Conservation (phyloP, 108 stramenopile genomes). For the Nitzschia putrida region DNA sequence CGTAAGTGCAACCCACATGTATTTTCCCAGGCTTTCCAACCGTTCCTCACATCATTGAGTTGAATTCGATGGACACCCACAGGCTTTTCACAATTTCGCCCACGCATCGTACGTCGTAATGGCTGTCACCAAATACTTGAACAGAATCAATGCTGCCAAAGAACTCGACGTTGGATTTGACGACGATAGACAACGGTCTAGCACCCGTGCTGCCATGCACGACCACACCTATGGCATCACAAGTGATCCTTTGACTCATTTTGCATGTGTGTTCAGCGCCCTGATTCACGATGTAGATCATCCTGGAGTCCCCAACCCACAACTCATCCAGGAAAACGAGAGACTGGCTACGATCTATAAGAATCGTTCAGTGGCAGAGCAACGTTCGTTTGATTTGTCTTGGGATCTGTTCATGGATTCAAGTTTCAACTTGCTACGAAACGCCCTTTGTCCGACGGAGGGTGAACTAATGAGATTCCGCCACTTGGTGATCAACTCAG, state of each 20-base stretch:
- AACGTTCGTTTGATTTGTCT: constrained; percentile 20
- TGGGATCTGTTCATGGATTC: constrained; percentile 43
- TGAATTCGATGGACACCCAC: background rate
- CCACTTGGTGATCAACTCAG: constrained; percentile 27
- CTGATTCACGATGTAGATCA: constrained; percentile 28
- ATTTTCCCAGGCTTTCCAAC: no score
- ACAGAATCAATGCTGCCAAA: constrained; percentile 2
- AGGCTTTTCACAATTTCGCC: constrained; percentile 45
- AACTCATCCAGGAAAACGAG: constrained; percentile 37
- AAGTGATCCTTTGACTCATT: constrained; percentile 19
- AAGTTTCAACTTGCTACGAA: constrained; percentile 19
- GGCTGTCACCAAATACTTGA: constrained; percentile 39
- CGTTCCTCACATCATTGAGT: background rate
- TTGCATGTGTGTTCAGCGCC: constrained; percentile 25
- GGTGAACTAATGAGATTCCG: constrained; percentile 26
- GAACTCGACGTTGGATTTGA: background rate
- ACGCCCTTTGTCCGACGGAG: constrained; percentile 11
- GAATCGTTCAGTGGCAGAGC: constrained; percentile 44
- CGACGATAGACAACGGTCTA: background rate
- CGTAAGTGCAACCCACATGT: background rate
- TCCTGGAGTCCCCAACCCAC: constrained; percentile 48
- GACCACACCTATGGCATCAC: background rate
- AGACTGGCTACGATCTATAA: constrained; percentile 34
- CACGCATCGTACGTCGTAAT: constrained; percentile 38
- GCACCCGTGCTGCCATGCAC: background rate